These are phyloP conservation scores for Eremochloa ophiuroides DNA, from an alignment of 176 grass and related monocot genomes.

Conservation along the genomic window DNA sequence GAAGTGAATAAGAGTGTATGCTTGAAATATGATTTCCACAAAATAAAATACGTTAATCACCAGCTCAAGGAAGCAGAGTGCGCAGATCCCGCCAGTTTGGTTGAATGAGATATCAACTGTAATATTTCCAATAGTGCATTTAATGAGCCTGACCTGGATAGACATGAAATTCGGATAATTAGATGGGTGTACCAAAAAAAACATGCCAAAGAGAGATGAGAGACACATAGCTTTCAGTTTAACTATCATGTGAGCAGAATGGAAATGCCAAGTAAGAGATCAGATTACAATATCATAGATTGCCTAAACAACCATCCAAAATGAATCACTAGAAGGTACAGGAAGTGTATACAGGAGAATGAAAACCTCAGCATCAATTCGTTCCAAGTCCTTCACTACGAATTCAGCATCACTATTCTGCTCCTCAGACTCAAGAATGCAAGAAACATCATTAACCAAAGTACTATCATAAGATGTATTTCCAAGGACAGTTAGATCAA, in stretches of 20 bases:
- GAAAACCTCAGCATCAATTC: constrained; percentile 75
- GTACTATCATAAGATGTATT: constrained; percentile 41
- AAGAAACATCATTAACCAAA: constrained; percentile 49
- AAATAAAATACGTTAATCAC: constrained; percentile 39
- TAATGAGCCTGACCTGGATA: constrained; percentile 82
- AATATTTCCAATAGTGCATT: constrained; percentile 84
- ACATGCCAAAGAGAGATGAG: neutral
- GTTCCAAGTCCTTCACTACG: constrained; percentile 60
- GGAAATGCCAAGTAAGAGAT: neutral
- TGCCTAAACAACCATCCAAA: neutral
- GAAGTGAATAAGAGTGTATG: neutral
- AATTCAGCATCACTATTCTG: constrained; percentile 52
- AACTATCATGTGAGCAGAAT: neutral
- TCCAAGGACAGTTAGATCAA: constrained; percentile 77
- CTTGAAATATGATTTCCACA: neutral
- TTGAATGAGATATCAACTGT: constrained; percentile 93
- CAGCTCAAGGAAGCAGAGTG: constrained; percentile 87
- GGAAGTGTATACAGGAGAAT: constrained; percentile 10
- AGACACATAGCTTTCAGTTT: neutral
- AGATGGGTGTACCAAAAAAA: constrained; percentile 15
- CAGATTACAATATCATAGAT: neutral
- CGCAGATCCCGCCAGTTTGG: constrained; percentile 69
- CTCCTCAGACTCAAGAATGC: constrained; percentile 57
- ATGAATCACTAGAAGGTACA: constrained; percentile 7
- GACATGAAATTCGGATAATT: constrained; percentile 22